Conservation (phyloP, 192 early-diverging fungal species). For the Allomyces macrogynus region DNA sequence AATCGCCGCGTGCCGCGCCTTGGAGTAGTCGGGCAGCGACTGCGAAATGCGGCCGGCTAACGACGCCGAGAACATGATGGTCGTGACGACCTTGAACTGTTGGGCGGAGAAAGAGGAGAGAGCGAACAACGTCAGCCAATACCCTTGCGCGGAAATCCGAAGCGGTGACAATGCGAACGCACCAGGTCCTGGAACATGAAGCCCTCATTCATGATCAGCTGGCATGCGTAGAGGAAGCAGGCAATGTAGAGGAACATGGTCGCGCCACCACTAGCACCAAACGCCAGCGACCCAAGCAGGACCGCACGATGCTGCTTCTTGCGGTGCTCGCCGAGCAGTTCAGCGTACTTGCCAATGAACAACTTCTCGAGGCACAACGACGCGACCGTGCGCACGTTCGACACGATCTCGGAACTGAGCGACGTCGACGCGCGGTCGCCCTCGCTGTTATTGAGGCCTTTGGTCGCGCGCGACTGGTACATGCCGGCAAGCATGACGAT, state of each 20-base stretch:
- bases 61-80: not conserved
- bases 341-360: conserved; percentile 47
- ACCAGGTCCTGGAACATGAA: not conserved
- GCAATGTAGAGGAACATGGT: conserved; percentile 53
- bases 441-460: not conserved
- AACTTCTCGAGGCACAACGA: conserved; percentile 47
- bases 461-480: not conserved
- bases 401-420: conserved; percentile 50
- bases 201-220: conserved; percentile 17
- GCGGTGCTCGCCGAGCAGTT: conserved; percentile 47
- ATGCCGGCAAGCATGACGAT: conserved; percentile 15
- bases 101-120: not conserved
- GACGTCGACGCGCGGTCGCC: not conserved
- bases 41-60: not conserved
- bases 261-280: conserved; percentile 44
- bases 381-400: conserved; percentile 68
- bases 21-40: not conserved
- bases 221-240: conserved; percentile 48
- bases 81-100: not conserved
- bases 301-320: conserved; percentile 38
- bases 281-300: conserved; percentile 42
- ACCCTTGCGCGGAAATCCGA: not conserved
- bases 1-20: not conserved
- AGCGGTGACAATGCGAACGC: not conserved
- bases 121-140: no score